Evolutionary conservation across 441 rosid genomes (phyloP), one percentile per base, ranked within the genome.

Genomic region (Mallotus repandus): DNA sequence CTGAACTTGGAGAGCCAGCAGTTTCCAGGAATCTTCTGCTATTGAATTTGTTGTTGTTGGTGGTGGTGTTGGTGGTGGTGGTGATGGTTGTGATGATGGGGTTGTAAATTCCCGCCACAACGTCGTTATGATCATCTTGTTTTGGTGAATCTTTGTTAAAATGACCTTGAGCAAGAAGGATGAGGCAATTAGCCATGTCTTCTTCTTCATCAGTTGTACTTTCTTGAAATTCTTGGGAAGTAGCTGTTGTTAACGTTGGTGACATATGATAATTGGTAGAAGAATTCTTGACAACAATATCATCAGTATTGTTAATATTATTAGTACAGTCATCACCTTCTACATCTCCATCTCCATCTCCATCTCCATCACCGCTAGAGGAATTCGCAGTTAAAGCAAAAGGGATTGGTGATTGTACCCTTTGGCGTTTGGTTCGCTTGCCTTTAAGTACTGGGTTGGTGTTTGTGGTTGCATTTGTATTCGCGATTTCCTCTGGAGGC

Each of bases 151-250:
- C 73, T 66, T 76, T 45, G 43, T 41, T 41, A 21, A 82, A 67
- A 25, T 79, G 87, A 15, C 98, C 97, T 76, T 89, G 98, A 0
- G 99, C 91, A 0, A 95, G 86, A 65, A 95, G 92, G 78, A 95
- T 95, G 52, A 95, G 82, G 75, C 99, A 95, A 63, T 92, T 91
- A 12, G 99, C 99, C 96, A 91, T 91, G 73, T 93, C 98, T 74
- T 89, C 92, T 64, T 94, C 98, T 71, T 91, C 97, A 68, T 88
- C 87, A 0, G 86, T 85, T 53, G 86, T 85, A 55, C 79, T 76
- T 3, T 77, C 76, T 6, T 74, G 78, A 62, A 75, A 69, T 46
- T 79, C 78, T 57, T 83, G 85, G 43, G 89, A 86, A 48, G 81
- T 86, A 0, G 86, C 41, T 3, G 41, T 35, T 35, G 41, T 35